phyloP scores from a whole-genome alignment of 1,284 basidiomycete genomes.

The Vanrija sp. region DNA sequence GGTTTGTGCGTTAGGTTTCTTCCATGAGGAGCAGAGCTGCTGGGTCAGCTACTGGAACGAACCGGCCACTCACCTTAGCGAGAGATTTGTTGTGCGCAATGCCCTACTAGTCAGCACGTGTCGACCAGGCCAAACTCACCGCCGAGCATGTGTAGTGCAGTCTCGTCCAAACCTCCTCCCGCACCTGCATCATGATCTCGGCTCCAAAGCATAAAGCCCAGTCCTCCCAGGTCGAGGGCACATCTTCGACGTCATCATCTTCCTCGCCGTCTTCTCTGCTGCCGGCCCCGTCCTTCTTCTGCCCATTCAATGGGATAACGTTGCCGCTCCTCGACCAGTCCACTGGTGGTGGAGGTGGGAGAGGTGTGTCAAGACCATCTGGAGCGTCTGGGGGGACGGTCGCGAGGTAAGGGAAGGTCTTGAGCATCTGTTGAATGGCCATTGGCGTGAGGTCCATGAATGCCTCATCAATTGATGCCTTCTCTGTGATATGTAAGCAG shows the following conservation, averaged over 20 bases:
- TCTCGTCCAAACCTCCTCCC: constrained; percentile 63
- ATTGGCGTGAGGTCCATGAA: constrained; percentile 84
- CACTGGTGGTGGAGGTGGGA: constrained; percentile 69
- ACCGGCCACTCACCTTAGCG: constrained; percentile 64
- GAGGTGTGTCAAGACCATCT: constrained; percentile 68
- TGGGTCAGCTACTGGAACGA: neutral
- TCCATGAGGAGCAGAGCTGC: constrained; percentile 80
- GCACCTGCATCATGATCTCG: constrained; percentile 75
- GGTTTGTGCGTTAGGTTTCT: constrained; percentile 80
- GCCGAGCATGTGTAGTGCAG: constrained; percentile 94
- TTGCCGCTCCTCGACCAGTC: constrained; percentile 67
- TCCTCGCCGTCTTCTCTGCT: constrained; percentile 22
- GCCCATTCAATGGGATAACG: constrained; percentile 62
- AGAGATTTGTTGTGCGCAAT: constrained; percentile 91
- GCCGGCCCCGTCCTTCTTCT: constrained; percentile 21
- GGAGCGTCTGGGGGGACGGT: constrained; percentile 64
- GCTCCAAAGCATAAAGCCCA: constrained; percentile 84
- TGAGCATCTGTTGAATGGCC: constrained; percentile 67
- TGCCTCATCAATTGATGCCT: constrained; percentile 64
- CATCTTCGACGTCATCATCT: constrained; percentile 25
- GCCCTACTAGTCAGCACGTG: constrained; percentile 56
- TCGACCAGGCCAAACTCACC: constrained; percentile 51
- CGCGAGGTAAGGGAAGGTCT: constrained; percentile 71
- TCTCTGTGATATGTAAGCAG: constrained; percentile 56
- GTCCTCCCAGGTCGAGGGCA: constrained; percentile 74